Evolutionary conservation across 1,284 basidiomycete genomes (phyloP).

Genomic region (Ceratobasidium papillatum): DNA sequence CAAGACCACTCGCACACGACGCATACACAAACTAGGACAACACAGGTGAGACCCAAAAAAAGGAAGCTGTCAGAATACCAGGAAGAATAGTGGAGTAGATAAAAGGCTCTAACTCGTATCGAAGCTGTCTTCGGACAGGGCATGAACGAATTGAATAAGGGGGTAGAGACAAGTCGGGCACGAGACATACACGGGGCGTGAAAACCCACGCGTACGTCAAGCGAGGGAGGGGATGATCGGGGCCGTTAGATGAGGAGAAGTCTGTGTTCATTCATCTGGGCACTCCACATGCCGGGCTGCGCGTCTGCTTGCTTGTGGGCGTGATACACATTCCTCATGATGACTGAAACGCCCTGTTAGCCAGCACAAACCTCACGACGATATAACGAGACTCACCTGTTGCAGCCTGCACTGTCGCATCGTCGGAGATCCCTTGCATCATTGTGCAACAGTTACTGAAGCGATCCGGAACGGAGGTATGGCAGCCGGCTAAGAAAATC

Average conservation of each 20-base stretch:
- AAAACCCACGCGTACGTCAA: background rate
- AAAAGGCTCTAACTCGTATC: background rate
- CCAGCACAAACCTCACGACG: background rate
- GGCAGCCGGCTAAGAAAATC: conserved; percentile 25
- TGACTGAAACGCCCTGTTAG: conserved; percentile 4
- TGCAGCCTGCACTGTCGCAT: background rate
- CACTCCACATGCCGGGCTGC: background rate
- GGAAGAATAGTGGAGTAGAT: background rate
- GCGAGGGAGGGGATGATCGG: background rate
- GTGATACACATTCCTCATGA: background rate
- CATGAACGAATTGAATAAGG: background rate
- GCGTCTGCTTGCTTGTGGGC: background rate
- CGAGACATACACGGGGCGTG: conserved; percentile 8
- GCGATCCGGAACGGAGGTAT: background rate
- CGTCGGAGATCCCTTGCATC: background rate
- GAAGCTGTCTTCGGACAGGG: background rate
- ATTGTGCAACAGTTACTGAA: background rate
- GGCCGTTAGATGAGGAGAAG: background rate
- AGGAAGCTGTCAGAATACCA: no score
- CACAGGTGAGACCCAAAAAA: background rate
- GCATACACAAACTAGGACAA: background rate
- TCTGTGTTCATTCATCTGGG: background rate
- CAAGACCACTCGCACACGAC: background rate
- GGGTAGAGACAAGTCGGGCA: background rate
- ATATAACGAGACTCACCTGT: background rate